These are phyloP conservation scores for Magnaporthiopsis incrustans DNA, from an alignment of 2,329 filamentous ascomycete species.

Conservation along the genomic window DNA sequence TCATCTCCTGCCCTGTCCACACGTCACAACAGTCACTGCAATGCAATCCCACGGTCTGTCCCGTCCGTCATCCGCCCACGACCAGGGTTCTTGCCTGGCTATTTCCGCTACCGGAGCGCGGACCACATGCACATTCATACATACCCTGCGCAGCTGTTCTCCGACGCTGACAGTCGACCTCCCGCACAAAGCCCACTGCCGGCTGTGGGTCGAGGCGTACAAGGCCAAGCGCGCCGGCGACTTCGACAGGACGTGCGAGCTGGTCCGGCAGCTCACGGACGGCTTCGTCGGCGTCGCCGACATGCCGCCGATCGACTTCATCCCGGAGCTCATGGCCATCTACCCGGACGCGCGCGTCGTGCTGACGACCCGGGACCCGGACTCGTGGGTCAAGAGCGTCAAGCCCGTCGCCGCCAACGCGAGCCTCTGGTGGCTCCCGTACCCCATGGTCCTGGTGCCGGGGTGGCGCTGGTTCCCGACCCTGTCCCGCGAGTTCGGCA, in stretches of 20 bases:
- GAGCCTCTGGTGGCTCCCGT: slow-evolving; percentile 4
- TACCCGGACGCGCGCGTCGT: slow-evolving; percentile 37
- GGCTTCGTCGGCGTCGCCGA: slow-evolving; percentile 35
- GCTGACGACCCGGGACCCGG: slow-evolving; percentile 23
- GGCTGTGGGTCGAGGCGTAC: slow-evolving; percentile 7
- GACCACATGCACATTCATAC: background rate
- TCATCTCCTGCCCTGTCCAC: background rate
- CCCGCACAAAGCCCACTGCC: slow-evolving; percentile 5
- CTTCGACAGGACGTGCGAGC: slow-evolving; percentile 6
- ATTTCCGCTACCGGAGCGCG: background rate
- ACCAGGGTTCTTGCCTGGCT: background rate
- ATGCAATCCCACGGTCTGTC: background rate
- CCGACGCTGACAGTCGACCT: background rate
- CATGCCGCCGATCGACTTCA: slow-evolving; percentile 26
- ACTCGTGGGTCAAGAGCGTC: slow-evolving; percentile 22
- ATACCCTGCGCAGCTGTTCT: too few relatives aligned
- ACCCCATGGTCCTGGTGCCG: slow-evolving; percentile 6
- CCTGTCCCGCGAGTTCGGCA: slow-evolving; percentile 4
- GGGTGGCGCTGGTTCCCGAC: slow-evolving; percentile 9
- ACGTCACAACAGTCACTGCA: background rate
- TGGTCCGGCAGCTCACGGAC: slow-evolving; percentile 20
- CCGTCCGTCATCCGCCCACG: too few relatives aligned
- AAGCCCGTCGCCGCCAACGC: slow-evolving; percentile 7
- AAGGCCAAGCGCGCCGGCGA: slow-evolving; percentile 8
- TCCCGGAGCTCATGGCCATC: slow-evolving; percentile 32